Conservation (phyloP, 192 early-diverging fungal genomes). For the Coemansia aciculifera region DNA sequence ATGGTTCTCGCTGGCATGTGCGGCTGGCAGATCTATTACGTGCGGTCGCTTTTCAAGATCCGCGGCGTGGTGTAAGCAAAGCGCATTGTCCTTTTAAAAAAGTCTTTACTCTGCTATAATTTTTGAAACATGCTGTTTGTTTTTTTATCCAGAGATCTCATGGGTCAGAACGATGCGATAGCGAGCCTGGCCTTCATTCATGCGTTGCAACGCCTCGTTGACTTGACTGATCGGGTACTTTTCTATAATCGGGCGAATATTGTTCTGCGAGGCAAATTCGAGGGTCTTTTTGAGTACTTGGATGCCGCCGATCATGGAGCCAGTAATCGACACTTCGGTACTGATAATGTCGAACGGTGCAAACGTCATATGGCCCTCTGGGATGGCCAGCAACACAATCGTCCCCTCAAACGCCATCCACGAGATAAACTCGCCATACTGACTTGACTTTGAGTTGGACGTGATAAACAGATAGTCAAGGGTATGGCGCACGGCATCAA, state of each 20-base stretch:
- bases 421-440: constrained; percentile 40
- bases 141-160: constrained; percentile 14
- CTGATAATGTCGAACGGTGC: constrained; percentile 39
- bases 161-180: constrained; percentile 70
- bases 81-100: background rate
- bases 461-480: constrained; percentile 51
- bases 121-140: background rate
- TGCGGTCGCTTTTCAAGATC: constrained; percentile 53
- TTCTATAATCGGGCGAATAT: constrained; percentile 68
- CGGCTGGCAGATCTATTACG: constrained; percentile 56
- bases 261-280: constrained; percentile 66
- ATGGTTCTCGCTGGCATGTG: constrained; percentile 46
- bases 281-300: constrained; percentile 64
- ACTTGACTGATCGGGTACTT: constrained; percentile 62
- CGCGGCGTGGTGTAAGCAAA: constrained; percentile 43
- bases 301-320: constrained; percentile 65
- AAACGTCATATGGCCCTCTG: constrained; percentile 53
- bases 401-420: constrained; percentile 52
- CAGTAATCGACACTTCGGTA: constrained; percentile 56
- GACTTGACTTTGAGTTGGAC: constrained; percentile 26
- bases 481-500: constrained; percentile 20
- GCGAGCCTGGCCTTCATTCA: constrained; percentile 59
- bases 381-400: constrained; percentile 56
- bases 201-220: constrained; percentile 60
- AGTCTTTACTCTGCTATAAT: background rate